Conservation (phyloP, 2,329 filamentous ascomycete species). For the Dryadomyces quercus-mongolicae region DNA sequence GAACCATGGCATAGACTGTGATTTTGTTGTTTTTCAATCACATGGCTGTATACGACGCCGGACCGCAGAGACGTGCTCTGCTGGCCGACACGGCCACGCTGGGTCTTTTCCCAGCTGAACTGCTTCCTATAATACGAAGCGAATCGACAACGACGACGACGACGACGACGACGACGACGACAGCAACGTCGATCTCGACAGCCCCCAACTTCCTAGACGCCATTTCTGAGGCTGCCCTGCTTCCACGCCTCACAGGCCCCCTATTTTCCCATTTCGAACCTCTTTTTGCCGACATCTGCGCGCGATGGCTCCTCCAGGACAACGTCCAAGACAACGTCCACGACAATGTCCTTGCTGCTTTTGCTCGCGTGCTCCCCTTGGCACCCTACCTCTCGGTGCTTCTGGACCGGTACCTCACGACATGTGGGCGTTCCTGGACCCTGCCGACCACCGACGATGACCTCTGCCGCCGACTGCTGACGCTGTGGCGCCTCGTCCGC, state of each 20-base stretch:
- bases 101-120: conserved; percentile 54
- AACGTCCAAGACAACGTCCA: conserved; percentile 25
- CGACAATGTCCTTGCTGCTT: conserved; percentile 49
- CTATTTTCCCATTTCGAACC: conserved; percentile 65
- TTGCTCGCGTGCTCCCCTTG: conserved; percentile 71
- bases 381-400: conserved; percentile 69
- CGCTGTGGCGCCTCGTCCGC: conserved; percentile 67
- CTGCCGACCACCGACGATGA: no score
- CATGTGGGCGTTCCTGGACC: no score
- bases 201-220: conserved; percentile 51
- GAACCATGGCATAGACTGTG: no score
- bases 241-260: conserved; percentile 55
- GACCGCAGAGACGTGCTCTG: conserved; percentile 41
- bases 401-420: conserved; percentile 41
- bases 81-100: conserved; percentile 41
- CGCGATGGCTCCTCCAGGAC: conserved; percentile 63
- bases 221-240: conserved; percentile 57
- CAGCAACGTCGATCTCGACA: conserved; percentile 17
- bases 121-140: conserved; percentile 54
- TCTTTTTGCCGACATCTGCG: conserved; percentile 70
- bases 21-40: no score
- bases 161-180: conserved; percentile 17
- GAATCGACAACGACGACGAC: conserved; percentile 29
- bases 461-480: conserved; percentile 39
- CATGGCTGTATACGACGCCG: conserved; percentile 46